These are phyloP conservation scores for Paracorniculantispora psalliotae DNA, from an alignment of 2,329 filamentous ascomycete species.

Conservation along the genomic window DNA sequence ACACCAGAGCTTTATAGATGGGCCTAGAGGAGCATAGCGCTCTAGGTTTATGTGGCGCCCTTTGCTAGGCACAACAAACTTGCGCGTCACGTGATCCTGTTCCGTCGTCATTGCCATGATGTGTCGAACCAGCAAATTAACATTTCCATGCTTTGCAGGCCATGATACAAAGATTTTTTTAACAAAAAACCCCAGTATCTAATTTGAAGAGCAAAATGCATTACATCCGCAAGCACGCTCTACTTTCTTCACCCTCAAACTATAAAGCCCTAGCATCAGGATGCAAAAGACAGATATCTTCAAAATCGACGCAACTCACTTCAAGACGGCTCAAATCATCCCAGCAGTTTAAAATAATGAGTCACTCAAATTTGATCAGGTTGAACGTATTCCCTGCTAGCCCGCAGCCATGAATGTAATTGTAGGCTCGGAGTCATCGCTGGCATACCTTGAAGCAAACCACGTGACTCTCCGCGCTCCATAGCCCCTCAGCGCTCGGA, in stretches of 20 bases:
- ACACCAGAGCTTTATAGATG: not conserved
- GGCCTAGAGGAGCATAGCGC: no score
- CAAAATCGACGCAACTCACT: not conserved
- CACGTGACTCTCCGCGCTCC: constrained; percentile 30
- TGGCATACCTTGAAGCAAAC: constrained; percentile 26
- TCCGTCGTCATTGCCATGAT: no score
- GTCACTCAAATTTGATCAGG: not conserved
- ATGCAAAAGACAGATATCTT: not conserved
- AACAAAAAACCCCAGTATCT: no score
- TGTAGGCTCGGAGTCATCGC: not conserved
- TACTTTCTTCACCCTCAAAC: no score
- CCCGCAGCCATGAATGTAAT: not conserved
- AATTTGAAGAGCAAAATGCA: no score
- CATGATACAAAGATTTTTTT: no score
- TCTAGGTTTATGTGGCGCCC: no score
- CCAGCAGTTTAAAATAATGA: not conserved
- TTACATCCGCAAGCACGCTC: no score
- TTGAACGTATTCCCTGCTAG: not conserved
- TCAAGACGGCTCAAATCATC: not conserved
- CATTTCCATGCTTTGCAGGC: no score
- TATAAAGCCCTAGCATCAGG: not conserved
- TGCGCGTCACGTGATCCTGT: no score
- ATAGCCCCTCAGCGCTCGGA: constrained; percentile 38
- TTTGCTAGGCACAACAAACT: no score
- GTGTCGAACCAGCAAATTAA: no score